Conservation (phyloP, 331 rosid species). For the Dryas integrifolia region DNA sequence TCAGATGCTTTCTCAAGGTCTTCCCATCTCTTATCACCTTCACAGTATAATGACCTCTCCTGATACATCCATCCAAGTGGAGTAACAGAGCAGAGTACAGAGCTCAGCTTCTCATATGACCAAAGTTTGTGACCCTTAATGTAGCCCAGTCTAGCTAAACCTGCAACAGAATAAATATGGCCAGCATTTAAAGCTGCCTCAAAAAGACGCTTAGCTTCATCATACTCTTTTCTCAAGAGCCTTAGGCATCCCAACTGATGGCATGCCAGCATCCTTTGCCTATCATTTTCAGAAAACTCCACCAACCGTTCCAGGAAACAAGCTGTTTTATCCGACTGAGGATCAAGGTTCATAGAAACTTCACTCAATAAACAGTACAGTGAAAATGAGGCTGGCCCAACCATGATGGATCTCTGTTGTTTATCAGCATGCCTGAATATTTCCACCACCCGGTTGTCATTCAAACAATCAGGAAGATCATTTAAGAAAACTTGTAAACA, state of each 20-base stretch:
- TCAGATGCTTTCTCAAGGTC: slow-evolving; percentile 82
- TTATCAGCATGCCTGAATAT: slow-evolving; percentile 57
- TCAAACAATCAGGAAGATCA: slow-evolving; percentile 75
- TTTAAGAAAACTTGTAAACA: slow-evolving; percentile 78
- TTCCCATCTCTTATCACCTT: slow-evolving; percentile 57
- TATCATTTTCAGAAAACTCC: slow-evolving; percentile 67
- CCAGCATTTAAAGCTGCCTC: slow-evolving; percentile 72
- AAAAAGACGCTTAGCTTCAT: slow-evolving; percentile 60
- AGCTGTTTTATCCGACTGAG: slow-evolving; percentile 61
- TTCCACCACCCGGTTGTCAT: slow-evolving; percentile 61
- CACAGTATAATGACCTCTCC: slow-evolving; percentile 82
- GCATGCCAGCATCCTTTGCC: slow-evolving; percentile 61
- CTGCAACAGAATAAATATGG: slow-evolving; percentile 71
- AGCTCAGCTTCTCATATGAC: slow-evolving; percentile 68
- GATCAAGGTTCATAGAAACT: slow-evolving; percentile 69
- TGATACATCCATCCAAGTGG: slow-evolving; percentile 93
- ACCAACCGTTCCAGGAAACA: slow-evolving; percentile 63
- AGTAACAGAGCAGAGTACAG: slow-evolving; percentile 49
- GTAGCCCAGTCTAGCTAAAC: slow-evolving; percentile 69
- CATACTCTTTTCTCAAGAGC: slow-evolving; percentile 73
- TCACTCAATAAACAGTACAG: slow-evolving; percentile 85
- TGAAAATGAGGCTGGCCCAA: slow-evolving; percentile 63
- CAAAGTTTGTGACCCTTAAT: slow-evolving; percentile 61
- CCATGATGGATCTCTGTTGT: slow-evolving; percentile 66
- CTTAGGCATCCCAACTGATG: slow-evolving; percentile 83